Percentiles rank a stretch among this genome's conserved stretches.
These are phyloP conservation scores for Astrocystis sublimbata DNA, from an alignment of 495 filamentous ascomycete genomes.

Conservation along the genomic window DNA sequence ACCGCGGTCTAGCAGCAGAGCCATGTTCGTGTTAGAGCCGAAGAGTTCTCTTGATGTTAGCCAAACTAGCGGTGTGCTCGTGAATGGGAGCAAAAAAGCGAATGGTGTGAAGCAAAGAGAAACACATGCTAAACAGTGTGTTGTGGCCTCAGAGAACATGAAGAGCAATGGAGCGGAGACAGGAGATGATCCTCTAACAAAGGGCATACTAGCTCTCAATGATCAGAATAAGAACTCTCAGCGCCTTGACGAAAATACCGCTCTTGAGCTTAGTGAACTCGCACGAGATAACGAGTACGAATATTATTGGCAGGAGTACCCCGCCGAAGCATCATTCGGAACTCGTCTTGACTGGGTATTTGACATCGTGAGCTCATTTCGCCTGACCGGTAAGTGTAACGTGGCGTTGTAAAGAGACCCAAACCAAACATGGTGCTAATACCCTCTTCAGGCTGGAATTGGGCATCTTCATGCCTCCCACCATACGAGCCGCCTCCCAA, in stretches of 20 bases:
- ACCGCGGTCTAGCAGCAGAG: conserved; percentile 31
- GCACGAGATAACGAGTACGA: conserved; percentile 37
- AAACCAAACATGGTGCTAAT: not conserved
- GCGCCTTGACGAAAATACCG: not conserved
- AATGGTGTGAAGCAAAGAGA: not conserved
- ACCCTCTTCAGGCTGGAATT: conserved; percentile 66
- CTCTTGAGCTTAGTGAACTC: conserved; percentile 9
- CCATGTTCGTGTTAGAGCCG: not conserved
- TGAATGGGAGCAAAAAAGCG: not conserved
- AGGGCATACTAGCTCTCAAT: not conserved
- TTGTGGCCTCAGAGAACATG: not conserved
- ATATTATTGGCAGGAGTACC: conserved; percentile 74
- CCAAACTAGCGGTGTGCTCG: not conserved
- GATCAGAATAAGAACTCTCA: conserved; percentile 20
- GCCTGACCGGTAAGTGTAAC: conserved; percentile 54
- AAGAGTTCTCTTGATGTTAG: not conserved
- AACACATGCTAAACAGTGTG: not conserved
- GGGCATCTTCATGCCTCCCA: conserved; percentile 60
- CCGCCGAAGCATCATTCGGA: conserved; percentile 50
- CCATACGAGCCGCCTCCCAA: conserved; percentile 50
- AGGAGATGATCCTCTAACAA: not conserved
- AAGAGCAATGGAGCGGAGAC: not conserved
- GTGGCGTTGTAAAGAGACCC: too few relatives aligned
- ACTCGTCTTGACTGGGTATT: conserved; percentile 71
- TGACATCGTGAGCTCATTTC: conserved; percentile 67